Conservation (phyloP, 306 rosid genomes). For the Macrotyloma uniflorum region DNA sequence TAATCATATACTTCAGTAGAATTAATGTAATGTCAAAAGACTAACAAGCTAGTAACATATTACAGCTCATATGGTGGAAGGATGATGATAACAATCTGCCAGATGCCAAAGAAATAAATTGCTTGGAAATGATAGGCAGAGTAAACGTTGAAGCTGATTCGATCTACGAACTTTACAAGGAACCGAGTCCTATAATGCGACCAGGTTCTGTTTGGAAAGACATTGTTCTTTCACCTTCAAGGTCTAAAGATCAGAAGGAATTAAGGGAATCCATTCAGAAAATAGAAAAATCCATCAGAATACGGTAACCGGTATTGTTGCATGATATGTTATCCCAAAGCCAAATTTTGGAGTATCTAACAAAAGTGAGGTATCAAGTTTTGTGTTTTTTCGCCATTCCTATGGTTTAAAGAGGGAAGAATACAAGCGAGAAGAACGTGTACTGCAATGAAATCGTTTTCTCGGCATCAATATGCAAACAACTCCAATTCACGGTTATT, state of each 20-base stretch:
- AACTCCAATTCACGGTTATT: not conserved
- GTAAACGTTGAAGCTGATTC: slow-evolving; percentile 75
- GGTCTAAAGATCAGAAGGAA: slow-evolving; percentile 54
- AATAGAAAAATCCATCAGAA: slow-evolving; percentile 48
- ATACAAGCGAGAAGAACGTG: not conserved
- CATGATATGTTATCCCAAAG: not conserved
- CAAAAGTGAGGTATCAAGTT: not conserved
- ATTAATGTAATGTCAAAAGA: not conserved
- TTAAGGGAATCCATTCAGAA: slow-evolving; percentile 53
- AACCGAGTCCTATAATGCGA: slow-evolving; percentile 40
- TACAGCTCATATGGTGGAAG: slow-evolving; percentile 79
- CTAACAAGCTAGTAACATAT: slow-evolving; percentile 22
- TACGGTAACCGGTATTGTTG: not conserved
- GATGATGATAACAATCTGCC: slow-evolving; percentile 55
- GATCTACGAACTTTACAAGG: slow-evolving; percentile 64
- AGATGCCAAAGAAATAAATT: slow-evolving; percentile 52
- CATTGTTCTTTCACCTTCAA: slow-evolving; percentile 56
- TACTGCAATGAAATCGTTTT: not conserved
- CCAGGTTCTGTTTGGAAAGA: slow-evolving; percentile 74
- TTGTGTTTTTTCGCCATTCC: not conserved
- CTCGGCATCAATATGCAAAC: not conserved
- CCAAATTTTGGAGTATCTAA: slow-evolving; percentile 31
- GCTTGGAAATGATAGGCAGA: slow-evolving; percentile 49
- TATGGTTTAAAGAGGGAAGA: not conserved
- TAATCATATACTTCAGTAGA: not conserved